These are phyloP conservation scores for Backusella tarrabulga DNA, from an alignment of 192 early-diverging fungal genomes.

Conservation along the genomic window DNA sequence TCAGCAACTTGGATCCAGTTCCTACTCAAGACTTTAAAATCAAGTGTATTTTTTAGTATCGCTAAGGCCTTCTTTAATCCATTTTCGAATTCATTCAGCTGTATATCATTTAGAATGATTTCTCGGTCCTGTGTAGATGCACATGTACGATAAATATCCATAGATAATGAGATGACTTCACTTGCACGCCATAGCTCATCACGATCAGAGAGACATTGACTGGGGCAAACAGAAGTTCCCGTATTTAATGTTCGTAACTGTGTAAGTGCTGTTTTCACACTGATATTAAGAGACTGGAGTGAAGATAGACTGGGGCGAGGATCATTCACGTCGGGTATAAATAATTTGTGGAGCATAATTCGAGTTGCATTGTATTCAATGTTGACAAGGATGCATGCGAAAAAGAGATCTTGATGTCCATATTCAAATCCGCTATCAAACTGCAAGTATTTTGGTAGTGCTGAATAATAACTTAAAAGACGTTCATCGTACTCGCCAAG, in stretches of 20 bases:
- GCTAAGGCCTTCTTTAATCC: conserved; percentile 17
- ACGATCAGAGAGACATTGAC: conserved; percentile 34
- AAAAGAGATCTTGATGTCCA: conserved; percentile 24
- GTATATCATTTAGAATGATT: conserved; percentile 10
- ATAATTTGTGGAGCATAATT: conserved; percentile 38
- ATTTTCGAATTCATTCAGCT: conserved; percentile 1
- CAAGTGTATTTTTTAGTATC: conserved; percentile 24
- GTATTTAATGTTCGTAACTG: conserved; percentile 23
- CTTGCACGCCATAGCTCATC: conserved; percentile 33
- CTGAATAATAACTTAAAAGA: conserved; percentile 9
- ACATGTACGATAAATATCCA: conserved; percentile 22
- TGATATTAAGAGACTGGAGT: conserved; percentile 33
- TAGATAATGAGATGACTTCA: conserved; percentile 25
- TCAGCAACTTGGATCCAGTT: conserved; percentile 31
- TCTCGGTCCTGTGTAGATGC: background rate
- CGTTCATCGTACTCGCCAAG: conserved; percentile 25
- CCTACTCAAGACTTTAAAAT: conserved; percentile 14
- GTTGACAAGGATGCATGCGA: conserved; percentile 27
- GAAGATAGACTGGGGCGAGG: conserved; percentile 15
- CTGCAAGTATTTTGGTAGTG: conserved; percentile 25
- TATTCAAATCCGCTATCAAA: conserved; percentile 24
- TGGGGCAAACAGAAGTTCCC: background rate
- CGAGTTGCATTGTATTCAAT: conserved; percentile 39
- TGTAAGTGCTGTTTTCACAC: conserved; percentile 23
- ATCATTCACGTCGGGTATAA: conserved; percentile 29